Conservation (phyloP, 176 grass and related monocot genomes). For the Guadua angustifolia region DNA sequence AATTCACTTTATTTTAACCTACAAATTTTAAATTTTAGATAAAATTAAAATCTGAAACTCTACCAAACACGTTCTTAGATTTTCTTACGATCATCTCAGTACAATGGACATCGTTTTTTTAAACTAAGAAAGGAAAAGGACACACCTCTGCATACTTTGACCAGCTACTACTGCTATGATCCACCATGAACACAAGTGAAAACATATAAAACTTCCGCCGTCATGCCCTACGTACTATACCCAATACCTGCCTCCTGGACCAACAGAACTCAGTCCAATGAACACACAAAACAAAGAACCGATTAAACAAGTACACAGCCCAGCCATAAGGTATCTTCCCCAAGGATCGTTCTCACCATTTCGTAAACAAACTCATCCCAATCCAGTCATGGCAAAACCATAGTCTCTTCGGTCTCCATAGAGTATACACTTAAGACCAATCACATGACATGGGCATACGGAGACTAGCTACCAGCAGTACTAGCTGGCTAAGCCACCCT, state of each 20-base stretch:
- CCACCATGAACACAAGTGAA: not conserved
- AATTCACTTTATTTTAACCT: no score
- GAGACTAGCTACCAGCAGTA: not conserved
- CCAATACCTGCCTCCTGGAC: slow-evolving; percentile 36
- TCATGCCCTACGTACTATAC: slow-evolving; percentile 26
- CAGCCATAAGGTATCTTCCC: slow-evolving; percentile 13
- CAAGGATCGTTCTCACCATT: slow-evolving; percentile 3
- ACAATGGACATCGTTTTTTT: not conserved
- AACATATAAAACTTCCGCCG: slow-evolving; percentile 16
- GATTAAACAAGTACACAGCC: slow-evolving; percentile 20
- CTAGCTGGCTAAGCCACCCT: no score
- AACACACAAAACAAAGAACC: not conserved
- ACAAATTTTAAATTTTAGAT: no score
- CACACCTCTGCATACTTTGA: slow-evolving; percentile 25
- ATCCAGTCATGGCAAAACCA: slow-evolving; percentile 22
- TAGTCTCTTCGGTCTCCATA: slow-evolving; percentile 13
- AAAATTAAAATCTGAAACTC: no score
- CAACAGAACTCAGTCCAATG: not conserved
- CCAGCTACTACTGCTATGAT: not conserved
- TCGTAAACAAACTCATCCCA: slow-evolving; percentile 8
- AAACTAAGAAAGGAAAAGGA: not conserved
- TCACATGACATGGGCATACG: slow-evolving; percentile 41
- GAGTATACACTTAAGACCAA: slow-evolving; percentile 34
- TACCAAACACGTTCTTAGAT: no score
- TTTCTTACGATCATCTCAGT: no score